phyloP scores from a whole-genome alignment of 441 rosid genomes.

The Adansonia rubrostipa region DNA sequence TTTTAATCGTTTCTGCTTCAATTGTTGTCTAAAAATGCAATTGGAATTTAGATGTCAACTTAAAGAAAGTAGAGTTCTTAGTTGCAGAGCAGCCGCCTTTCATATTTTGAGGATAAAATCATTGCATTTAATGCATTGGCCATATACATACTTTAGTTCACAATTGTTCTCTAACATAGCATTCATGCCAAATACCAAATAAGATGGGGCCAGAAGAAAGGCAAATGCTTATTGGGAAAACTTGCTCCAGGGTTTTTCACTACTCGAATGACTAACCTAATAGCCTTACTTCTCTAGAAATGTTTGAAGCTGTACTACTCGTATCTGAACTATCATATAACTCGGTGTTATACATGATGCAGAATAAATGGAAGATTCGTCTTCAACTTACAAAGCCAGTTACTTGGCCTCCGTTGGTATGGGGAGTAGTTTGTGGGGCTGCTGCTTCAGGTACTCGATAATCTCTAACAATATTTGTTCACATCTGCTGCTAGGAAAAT shows the following conservation, averaged over 20 bases:
- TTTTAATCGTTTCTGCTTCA: not conserved
- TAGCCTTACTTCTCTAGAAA: not conserved
- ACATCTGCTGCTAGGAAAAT: conserved; percentile 12
- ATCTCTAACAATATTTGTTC: not conserved
- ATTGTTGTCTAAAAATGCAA: not conserved
- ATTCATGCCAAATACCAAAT: not conserved
- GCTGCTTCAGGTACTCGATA: conserved; percentile 85
- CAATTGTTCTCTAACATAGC: not conserved
- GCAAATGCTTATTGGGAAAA: conserved; percentile 1
- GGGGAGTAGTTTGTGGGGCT: conserved; percentile 99
- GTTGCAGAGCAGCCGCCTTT: not conserved
- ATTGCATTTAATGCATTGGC: not conserved
- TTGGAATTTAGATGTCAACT: not conserved
- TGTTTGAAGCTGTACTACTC: not conserved
- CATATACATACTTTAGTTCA: not conserved
- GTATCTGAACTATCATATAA: not conserved
- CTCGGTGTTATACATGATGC: conserved; percentile 30
- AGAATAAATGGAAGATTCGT: conserved; percentile 98
- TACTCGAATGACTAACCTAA: not conserved
- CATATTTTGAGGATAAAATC: not conserved
- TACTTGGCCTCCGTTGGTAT: conserved; percentile 94
- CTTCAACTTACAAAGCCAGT: conserved; percentile 94
- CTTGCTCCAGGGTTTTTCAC: not conserved
- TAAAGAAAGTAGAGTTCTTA: not conserved
- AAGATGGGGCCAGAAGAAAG: conserved; percentile 1